Evolutionary conservation across 2,329 filamentous ascomycete species (phyloP).

Genomic region (Xylariales sp.): DNA sequence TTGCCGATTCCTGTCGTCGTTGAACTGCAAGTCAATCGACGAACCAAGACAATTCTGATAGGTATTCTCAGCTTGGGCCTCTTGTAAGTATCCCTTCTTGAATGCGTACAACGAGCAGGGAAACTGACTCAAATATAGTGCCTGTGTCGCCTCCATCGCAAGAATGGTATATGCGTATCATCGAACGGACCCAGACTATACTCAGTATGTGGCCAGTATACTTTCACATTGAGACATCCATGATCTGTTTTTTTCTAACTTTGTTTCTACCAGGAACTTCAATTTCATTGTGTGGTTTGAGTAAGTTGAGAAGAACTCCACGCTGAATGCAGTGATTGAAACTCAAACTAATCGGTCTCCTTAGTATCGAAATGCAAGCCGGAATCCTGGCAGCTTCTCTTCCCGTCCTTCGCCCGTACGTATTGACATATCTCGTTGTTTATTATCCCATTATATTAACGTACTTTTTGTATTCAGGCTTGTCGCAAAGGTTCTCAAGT

Average conservation of each 20-base stretch:
- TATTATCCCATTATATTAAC: background rate
- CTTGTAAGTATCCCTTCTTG: background rate
- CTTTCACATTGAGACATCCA: too few relatives aligned
- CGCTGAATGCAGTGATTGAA: background rate
- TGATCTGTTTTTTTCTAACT: too few relatives aligned
- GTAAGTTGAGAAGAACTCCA: background rate
- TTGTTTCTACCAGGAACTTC: background rate
- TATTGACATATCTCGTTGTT: background rate
- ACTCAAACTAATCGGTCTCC: too few relatives aligned
- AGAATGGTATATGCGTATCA: slow-evolving; percentile 1
- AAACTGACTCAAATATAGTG: background rate
- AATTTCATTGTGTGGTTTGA: background rate
- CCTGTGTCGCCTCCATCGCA: slow-evolving; percentile 5
- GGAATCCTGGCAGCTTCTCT: slow-evolving; percentile 5
- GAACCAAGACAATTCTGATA: slow-evolving; percentile 6
- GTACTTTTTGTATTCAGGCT: background rate
- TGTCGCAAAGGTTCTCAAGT: background rate
- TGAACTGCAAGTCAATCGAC: slow-evolving; percentile 6
- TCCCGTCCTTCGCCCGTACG: slow-evolving; percentile 4
- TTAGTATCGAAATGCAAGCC: slow-evolving; percentile 5
- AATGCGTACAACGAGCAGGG: background rate
- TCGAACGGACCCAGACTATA: slow-evolving; percentile 1
- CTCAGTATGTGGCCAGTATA: background rate
- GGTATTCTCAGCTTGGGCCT: slow-evolving; percentile 4
- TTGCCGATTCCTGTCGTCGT: slow-evolving; percentile 7